phyloP scores from a whole-genome alignment of 768 basidiomycete species.

The Lactarius trivialis region DNA sequence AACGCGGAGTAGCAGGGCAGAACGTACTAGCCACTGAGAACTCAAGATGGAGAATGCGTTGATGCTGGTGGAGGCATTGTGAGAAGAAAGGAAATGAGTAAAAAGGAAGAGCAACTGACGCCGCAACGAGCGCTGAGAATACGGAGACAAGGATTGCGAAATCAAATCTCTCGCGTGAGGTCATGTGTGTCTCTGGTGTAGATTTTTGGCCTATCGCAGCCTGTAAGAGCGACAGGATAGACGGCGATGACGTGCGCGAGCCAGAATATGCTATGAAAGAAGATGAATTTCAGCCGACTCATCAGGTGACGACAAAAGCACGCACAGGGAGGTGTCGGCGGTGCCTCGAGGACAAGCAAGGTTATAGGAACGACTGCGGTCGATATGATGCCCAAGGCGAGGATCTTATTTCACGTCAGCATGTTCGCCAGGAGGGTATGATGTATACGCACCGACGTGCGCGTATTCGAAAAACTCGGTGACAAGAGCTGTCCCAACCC shows the following conservation, averaged over 20 bases:
- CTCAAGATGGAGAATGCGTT: slow-evolving; percentile 63
- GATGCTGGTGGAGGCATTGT: slow-evolving; percentile 33
- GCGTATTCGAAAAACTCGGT: slow-evolving; percentile 44
- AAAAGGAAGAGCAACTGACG: slow-evolving; percentile 38
- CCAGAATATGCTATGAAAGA: slow-evolving; percentile 52
- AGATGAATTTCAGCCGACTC: neutral
- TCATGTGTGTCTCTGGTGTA: slow-evolving; percentile 49
- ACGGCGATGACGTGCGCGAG: slow-evolving; percentile 45
- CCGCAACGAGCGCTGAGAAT: slow-evolving; percentile 61
- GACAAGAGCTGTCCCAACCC: slow-evolving; percentile 70
- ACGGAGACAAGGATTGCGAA: slow-evolving; percentile 51
- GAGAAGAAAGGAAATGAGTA: neutral
- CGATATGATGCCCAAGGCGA: slow-evolving; percentile 65
- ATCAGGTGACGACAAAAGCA: neutral
- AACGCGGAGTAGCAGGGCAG: neutral
- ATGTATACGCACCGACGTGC: slow-evolving; percentile 44
- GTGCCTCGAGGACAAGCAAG: slow-evolving; percentile 51
- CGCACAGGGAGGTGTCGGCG: slow-evolving; percentile 77
- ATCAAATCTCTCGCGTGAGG: slow-evolving; percentile 59
- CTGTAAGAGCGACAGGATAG: slow-evolving; percentile 46
- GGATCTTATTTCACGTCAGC: slow-evolving; percentile 41
- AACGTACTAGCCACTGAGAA: slow-evolving; percentile 58
- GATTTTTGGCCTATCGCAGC: slow-evolving; percentile 42
- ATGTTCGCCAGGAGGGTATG: neutral
- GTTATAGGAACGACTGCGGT: slow-evolving; percentile 54